Percentiles rank a stretch among this genome's conserved stretches.
phyloP scores from a whole-genome alignment of 2,329 filamentous ascomycete species.

The Phyllosticta ampelicida region DNA sequence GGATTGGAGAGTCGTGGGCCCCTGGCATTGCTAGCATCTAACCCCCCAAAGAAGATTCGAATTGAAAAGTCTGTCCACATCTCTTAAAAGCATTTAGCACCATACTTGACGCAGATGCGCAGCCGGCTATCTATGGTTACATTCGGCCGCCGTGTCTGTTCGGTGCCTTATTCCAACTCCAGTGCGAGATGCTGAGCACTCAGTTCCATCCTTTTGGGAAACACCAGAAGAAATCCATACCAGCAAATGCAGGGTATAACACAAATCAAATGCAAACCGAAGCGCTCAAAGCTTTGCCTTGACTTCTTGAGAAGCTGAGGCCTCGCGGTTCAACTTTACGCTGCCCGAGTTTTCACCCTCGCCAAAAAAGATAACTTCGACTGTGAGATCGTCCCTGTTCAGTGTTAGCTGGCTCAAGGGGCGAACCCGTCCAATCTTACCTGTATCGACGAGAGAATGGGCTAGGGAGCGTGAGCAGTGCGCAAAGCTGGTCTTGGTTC shows the following conservation, averaged over 20 bases:
- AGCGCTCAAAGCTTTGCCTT: constrained; percentile 7
- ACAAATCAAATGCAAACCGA: background rate
- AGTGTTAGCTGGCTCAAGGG: constrained; percentile 15
- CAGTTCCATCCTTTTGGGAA: constrained; percentile 1
- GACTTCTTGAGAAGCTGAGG: constrained; percentile 46
- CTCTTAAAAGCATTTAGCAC: no score
- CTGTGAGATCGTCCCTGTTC: constrained; percentile 78
- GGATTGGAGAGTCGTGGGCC: constrained; percentile 76
- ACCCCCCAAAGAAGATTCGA: constrained; percentile 14
- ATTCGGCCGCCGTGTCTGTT: background rate
- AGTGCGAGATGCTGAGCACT: background rate
- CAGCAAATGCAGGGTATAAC: constrained; percentile 8
- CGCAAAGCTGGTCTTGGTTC: constrained; percentile 87
- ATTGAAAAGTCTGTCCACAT: no score
- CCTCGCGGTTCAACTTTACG: constrained; percentile 76
- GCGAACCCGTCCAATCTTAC: constrained; percentile 37
- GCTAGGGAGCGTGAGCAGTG: constrained; percentile 78
- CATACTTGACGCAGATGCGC: background rate
- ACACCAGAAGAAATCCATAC: background rate
- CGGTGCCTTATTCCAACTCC: background rate
- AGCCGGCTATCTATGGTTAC: background rate
- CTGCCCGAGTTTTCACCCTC: constrained; percentile 64
- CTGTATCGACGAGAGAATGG: constrained; percentile 87
- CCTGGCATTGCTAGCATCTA: constrained; percentile 57
- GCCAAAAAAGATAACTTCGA: constrained; percentile 98